These are phyloP conservation scores for Balakata baccata DNA, from an alignment of 345 rosid species.

Conservation along the genomic window DNA sequence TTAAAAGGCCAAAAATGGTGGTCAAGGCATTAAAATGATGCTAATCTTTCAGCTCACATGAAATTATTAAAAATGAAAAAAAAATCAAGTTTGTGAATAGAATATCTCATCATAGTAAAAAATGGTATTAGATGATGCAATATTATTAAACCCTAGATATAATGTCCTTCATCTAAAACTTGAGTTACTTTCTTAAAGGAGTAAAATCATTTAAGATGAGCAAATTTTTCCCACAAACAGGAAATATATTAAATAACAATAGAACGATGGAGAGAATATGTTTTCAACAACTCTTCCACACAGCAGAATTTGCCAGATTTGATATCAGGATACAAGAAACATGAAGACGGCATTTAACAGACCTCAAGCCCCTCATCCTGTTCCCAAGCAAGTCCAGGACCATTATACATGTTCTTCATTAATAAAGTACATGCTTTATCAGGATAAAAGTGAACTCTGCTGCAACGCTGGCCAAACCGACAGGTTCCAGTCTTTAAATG, in stretches of 20 bases:
- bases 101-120: neutral
- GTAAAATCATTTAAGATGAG: neutral
- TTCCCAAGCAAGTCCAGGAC: conserved; percentile 94
- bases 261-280: neutral
- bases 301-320: neutral
- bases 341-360: conserved; percentile 71
- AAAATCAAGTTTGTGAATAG: neutral
- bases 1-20: neutral
- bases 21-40: neutral
- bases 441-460: conserved; percentile 94
- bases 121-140: neutral
- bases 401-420: conserved; percentile 91
- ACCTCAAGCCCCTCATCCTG: conserved; percentile 99
- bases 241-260: neutral
- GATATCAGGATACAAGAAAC: conserved; percentile 80
- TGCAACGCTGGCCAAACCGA: conserved; percentile 93
- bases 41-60: neutral
- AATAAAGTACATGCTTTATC: conserved; percentile 79
- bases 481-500: conserved; percentile 95
- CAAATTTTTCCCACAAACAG: neutral
- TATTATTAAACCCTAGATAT: neutral
- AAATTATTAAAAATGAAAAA: neutral
- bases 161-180: neutral
- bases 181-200: neutral
- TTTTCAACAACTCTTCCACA: neutral